Percentiles rank a stretch among this genome's conserved stretches.
Conservation (phyloP, 768 basidiomycete species). For the Ramaria sp. region DNA sequence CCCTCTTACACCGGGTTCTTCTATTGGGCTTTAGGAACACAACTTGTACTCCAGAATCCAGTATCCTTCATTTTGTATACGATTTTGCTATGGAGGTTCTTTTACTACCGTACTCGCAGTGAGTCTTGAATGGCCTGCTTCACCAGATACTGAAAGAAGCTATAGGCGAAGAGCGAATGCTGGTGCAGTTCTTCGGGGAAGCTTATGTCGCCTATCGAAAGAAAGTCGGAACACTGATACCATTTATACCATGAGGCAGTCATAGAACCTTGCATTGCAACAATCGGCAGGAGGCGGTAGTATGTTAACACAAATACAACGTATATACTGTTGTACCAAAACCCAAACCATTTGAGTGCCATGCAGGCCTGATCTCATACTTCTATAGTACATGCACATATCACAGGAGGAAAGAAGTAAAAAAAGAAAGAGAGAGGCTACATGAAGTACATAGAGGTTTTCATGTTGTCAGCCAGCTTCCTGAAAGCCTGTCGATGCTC, state of each 20-base stretch:
- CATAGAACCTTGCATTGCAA: neutral
- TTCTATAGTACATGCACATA: too few relatives aligned
- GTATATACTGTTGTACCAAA: too few relatives aligned
- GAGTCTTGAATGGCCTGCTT: constrained; percentile 19
- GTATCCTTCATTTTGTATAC: constrained; percentile 58
- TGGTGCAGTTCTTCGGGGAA: constrained; percentile 84
- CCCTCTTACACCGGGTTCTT: constrained; percentile 97
- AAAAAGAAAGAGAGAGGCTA: neutral
- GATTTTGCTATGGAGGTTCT: constrained; percentile 76
- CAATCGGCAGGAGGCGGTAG: too few relatives aligned
- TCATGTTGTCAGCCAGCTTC: neutral
- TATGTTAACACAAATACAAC: too few relatives aligned
- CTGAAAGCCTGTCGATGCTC: constrained; percentile 1
- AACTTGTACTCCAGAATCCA: constrained; percentile 83
- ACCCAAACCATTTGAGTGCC: too few relatives aligned
- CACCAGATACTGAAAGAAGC: neutral
- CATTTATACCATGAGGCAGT: constrained; percentile 54
- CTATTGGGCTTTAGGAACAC: constrained; percentile 95
- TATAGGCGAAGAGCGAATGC: constrained; percentile 68
- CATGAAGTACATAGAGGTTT: constrained; percentile 6
- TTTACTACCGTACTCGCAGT: constrained; percentile 73
- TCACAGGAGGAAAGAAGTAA: too few relatives aligned
- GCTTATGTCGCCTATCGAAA: constrained; percentile 71
- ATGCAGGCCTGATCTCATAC: too few relatives aligned
- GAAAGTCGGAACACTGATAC: constrained; percentile 78